Base-by-base conservation (phyloP, 2,329 filamentous ascomycete genomes). In the Cladosporium oxysporum region DNA sequence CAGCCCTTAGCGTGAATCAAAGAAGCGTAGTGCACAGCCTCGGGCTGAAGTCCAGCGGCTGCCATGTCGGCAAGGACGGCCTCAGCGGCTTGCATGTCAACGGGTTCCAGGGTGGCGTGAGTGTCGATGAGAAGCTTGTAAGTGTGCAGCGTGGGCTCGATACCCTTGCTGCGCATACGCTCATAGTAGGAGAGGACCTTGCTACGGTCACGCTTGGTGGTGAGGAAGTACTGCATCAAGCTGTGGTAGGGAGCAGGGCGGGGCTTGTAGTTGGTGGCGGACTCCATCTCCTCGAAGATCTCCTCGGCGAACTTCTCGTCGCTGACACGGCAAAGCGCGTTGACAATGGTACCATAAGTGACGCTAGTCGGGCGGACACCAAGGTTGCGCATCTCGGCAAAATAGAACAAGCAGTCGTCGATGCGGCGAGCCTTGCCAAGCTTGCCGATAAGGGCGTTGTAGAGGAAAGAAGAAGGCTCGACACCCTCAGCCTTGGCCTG, bases 211-310 rank as follows among this genome's bases (percentile, higher is more conserved):
- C 93, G 92, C 87, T 98, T 98, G 64, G 94, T 98, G 66, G 92
- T 96, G 71, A 98, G 84, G 87, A 98, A 99, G 82, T 97, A 98
- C 78, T 99, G 95, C 88, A 99, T 99, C 89, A 99, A 91, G 80
- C 92, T 96, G 84, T 99, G 97, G 85, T 99, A 99, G 0, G 95
- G 95, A 28, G 95, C 95, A 29, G 95, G 93, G 11, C 95, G 90
- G 49, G 95, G 92, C 84, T 97, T 98, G 87, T 99, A 99, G 83
- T 99, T 99, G 66, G 93, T 90, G 90, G 96, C 97, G 57, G 90
- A 88, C 83, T 99, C 95, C 95, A 99, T 99, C 82, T 99, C 95
- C 76, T 98, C 93, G 76, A 99, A 99, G 73, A 98, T 88, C 79
- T 98, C 93, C 76, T 97, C 95, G 31, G 95, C 95, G 77, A 97